These are phyloP conservation scores for Infundibulicybe gibba DNA, from an alignment of 768 basidiomycete genomes.

Conservation along the genomic window DNA sequence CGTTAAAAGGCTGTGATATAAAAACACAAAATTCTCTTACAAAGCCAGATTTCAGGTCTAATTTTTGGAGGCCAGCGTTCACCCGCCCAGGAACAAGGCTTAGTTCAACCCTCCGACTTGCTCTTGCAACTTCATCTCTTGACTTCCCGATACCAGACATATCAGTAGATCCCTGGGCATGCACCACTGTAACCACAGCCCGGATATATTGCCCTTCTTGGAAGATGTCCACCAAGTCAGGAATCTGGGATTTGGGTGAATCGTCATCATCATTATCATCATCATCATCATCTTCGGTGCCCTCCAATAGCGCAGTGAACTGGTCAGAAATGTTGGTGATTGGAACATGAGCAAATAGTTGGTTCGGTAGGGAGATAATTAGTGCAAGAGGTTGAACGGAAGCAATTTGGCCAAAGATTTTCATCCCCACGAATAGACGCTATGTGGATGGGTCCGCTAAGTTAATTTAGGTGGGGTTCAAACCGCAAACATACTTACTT, in stretches of 20 bases:
- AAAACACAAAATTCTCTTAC: conserved; percentile 37
- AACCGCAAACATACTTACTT: conserved; percentile 40
- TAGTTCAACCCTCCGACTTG: conserved; percentile 79
- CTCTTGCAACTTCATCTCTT: conserved; percentile 63
- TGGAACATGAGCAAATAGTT: conserved; percentile 90
- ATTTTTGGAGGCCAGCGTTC: conserved; percentile 74
- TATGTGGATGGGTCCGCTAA: conserved; percentile 23
- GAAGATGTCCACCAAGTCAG: conserved; percentile 77
- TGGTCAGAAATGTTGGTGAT: conserved; percentile 88
- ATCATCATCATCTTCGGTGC: conserved; percentile 50
- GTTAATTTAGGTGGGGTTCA: neutral
- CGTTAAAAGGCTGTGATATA: conserved; percentile 1
- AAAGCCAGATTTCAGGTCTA: conserved; percentile 72
- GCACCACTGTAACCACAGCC: conserved; percentile 67
- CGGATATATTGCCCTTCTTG: conserved; percentile 83
- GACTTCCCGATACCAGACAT: conserved; percentile 52
- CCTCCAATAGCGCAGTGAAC: conserved; percentile 69
- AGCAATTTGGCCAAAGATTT: conserved; percentile 83
- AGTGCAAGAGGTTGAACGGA: conserved; percentile 86
- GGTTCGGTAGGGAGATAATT: conserved; percentile 92
- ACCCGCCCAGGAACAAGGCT: conserved; percentile 81
- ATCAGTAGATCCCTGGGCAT: conserved; percentile 64
- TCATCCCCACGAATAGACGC: conserved; percentile 82
- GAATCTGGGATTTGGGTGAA: conserved; percentile 33
- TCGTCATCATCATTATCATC: conserved; percentile 47